Conservation (phyloP, 73 alveolate genomes). For the Uronychia setigera region DNA sequence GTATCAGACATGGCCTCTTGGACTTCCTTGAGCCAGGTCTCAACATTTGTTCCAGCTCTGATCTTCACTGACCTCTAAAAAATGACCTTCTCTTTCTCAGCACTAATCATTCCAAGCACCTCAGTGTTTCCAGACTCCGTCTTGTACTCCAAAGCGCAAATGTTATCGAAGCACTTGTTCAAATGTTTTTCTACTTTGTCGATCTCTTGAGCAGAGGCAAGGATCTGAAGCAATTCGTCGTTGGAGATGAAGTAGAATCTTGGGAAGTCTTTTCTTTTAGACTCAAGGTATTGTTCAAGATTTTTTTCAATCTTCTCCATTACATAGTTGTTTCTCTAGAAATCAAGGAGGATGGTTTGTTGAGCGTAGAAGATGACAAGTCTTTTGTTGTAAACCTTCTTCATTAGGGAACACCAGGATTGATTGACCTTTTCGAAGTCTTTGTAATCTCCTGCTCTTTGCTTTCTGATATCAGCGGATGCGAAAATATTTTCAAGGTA, state of each 20-base stretch:
- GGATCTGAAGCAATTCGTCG: constrained; percentile 95
- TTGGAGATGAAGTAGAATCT: constrained; percentile 95
- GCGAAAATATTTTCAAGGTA: constrained; percentile 92
- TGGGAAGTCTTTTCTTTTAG: constrained; percentile 91
- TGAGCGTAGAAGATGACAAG: constrained; percentile 54
- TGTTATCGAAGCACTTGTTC: constrained; percentile 94
- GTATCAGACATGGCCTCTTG: constrained; percentile 71
- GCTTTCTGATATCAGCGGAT: constrained; percentile 85
- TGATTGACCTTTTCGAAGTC: constrained; percentile 76
- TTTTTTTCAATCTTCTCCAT: constrained; percentile 4
- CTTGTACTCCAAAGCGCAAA: constrained; percentile 79
- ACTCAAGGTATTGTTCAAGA: constrained; percentile 89
- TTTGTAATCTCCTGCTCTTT: constrained; percentile 66
- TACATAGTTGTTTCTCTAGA: background rate
- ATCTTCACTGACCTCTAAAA: constrained; percentile 51
- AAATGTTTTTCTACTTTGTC: constrained; percentile 80
- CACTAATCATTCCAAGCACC: constrained; percentile 90
- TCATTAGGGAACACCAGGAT: constrained; percentile 76
- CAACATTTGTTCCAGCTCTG: constrained; percentile 35
- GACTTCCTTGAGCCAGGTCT: constrained; percentile 38
- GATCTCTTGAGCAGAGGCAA: constrained; percentile 90
- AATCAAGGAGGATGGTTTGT: constrained; percentile 5
- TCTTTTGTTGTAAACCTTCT: constrained; percentile 68
- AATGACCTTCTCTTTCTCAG: constrained; percentile 94
- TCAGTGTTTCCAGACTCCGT: constrained; percentile 63